Conservation (phyloP, 169 alveolate species). For the Babesia gibsoni region DNA sequence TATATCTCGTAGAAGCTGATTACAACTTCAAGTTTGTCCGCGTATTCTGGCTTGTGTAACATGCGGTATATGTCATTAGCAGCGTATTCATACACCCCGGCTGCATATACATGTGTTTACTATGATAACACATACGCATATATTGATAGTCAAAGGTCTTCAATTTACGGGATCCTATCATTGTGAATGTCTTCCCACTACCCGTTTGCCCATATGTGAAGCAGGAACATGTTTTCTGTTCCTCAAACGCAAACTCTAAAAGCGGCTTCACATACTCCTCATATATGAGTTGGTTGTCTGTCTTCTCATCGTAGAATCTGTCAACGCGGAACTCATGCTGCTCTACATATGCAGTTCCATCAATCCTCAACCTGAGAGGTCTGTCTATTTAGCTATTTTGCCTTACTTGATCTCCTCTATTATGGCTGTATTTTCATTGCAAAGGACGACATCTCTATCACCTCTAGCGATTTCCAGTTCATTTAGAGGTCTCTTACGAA, state of each 20-base stretch:
- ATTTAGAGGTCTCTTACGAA: constrained; percentile 93
- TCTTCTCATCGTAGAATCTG: constrained; percentile 83
- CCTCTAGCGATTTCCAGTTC: constrained; percentile 85
- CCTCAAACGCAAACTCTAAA: constrained; percentile 89
- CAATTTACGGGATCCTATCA: constrained; percentile 90
- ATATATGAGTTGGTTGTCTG: constrained; percentile 84
- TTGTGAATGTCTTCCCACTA: constrained; percentile 95
- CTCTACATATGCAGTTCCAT: constrained; percentile 88
- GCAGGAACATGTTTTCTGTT: constrained; percentile 91
- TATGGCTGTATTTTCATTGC: constrained; percentile 68
- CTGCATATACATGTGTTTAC: constrained; percentile 41
- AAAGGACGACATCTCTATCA: constrained; percentile 90
- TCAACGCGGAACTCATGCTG: constrained; percentile 89
- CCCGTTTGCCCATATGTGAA: constrained; percentile 98
- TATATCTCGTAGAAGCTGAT: constrained; percentile 98
- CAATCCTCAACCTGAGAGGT: constrained; percentile 76
- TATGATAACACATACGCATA: constrained; percentile 39
- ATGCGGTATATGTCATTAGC: constrained; percentile 88
- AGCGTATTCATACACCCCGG: constrained; percentile 93
- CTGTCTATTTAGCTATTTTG: neutral
- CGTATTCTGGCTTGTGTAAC: constrained; percentile 71
- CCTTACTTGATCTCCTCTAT: constrained; percentile 64
- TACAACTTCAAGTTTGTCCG: constrained; percentile 66
- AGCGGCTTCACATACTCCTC: constrained; percentile 88
- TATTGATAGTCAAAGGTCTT: constrained; percentile 21